Conservation (phyloP, 2,329 filamentous ascomycete genomes). For the Ophiocordyceps camponoti-saundersi region DNA sequence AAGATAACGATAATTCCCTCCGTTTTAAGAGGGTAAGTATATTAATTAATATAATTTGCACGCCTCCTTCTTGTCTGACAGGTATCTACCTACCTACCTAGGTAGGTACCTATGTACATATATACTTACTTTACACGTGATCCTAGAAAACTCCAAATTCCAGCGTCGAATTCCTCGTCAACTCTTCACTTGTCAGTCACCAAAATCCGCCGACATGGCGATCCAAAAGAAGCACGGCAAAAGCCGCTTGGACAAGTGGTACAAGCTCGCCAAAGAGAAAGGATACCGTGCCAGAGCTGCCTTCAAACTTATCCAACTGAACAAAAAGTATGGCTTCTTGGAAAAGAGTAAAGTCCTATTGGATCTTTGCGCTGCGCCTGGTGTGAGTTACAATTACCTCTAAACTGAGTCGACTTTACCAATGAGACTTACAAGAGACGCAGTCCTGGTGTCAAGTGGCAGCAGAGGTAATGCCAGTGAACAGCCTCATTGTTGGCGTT, state of each 20-base stretch:
- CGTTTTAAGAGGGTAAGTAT: too few relatives aligned
- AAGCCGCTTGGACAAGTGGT: constrained; percentile 97
- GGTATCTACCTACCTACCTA: too few relatives aligned
- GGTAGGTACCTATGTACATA: too few relatives aligned
- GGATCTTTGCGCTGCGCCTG: constrained; percentile 94
- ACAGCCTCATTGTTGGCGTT: constrained; percentile 83
- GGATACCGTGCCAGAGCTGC: constrained; percentile 90
- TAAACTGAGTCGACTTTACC: too few relatives aligned
- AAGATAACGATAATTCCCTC: too few relatives aligned
- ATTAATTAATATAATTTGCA: too few relatives aligned
- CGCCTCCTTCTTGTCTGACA: too few relatives aligned
- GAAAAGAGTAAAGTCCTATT: constrained; percentile 92
- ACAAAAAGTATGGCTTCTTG: constrained; percentile 97
- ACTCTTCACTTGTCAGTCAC: neutral
- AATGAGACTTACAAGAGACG: neutral
- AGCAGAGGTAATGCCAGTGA: constrained; percentile 81
- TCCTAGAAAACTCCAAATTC: neutral
- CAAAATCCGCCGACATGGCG: constrained; percentile 45
- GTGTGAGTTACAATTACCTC: constrained; percentile 37
- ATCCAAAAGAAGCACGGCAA: constrained; percentile 99
- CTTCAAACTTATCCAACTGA: constrained; percentile 95
- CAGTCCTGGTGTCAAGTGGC: constrained; percentile 94
- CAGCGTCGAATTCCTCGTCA: neutral
- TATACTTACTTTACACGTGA: too few relatives aligned
- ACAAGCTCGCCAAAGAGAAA: constrained; percentile 96